Evolutionary conservation across 306 rosid genomes (phyloP), one percentile per base, ranked within the genome.

Genomic region (Gastrolobium bilobum): DNA sequence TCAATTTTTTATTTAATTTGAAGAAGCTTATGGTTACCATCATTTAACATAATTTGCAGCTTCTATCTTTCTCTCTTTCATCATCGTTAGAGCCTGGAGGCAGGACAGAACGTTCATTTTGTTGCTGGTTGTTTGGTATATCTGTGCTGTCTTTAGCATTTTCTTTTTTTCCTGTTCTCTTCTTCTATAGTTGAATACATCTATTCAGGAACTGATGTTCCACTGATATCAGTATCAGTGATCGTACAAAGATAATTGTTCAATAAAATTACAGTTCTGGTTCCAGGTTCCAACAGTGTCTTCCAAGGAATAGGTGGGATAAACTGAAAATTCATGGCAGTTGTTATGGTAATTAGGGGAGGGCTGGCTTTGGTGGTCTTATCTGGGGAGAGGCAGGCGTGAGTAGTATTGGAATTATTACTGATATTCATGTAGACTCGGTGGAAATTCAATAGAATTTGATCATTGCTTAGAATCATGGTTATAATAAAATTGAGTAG

Each of bases 201-300:
- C 54, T 26, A 13, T 31, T 67, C 73, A 26, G 29, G 29, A 30
- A 33, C 68, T 38, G n/a, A 64, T 20, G 9, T 26, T 4, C 51
- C 64, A 37, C 44, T 26, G 76, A 20, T 53, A 53, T 35, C 46
- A 3, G 52, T 71, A 71, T 71, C 9, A 37, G 10, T 72, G 10
- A 34, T 10, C 9, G 30, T 39, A 3, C 3, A 63, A 6, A 39
- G 33, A 39, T 5, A 14, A 5, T 37, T 39, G 14, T 15, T 40
- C 4, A 7, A 15, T 31, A 39, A 40, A 9, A 65, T 4, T 14
- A 73, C 73, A 31, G 6, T n/a, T 68, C 31, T 30, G 54, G 35
- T 14, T 14, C 56, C 9, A 4, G 42, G 42, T 75, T 57, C 42
- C 38, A 51, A 61, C 10, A 31, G 48, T 7, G 3, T 53, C 30